Evolutionary conservation across 139 green algal species (phyloP).

Genomic region (Yamagishiella unicocca): DNA sequence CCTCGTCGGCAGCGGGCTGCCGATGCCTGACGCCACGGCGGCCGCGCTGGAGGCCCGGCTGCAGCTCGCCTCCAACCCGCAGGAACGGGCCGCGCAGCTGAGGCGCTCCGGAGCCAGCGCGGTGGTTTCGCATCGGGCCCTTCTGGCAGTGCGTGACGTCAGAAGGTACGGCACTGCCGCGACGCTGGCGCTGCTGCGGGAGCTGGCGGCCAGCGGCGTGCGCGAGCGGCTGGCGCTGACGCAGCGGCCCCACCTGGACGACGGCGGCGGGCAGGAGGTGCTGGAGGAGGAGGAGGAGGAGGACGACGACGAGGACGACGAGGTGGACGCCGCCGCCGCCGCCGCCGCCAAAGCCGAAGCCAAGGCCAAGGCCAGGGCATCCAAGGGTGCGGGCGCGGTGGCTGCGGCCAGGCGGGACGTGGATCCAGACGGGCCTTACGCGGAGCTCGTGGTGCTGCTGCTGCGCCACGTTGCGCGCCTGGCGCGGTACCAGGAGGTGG

Average conservation of each 20-base stretch:
- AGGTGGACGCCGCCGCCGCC: neutral
- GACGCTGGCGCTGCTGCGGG: neutral
- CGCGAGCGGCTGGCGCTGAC: neutral
- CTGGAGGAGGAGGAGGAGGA: neutral
- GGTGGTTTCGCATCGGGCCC: neutral
- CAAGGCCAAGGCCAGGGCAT: no score
- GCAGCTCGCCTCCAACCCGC: no score
- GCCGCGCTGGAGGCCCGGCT: neutral
- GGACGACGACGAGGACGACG: neutral
- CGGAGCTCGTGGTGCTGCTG: neutral
- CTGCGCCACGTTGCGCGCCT: neutral
- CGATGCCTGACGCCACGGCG: neutral
- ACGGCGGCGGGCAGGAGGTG: neutral
- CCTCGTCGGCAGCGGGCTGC: neutral
- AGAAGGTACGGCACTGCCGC: neutral
- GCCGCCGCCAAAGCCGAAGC: neutral
- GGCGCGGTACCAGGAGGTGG: neutral
- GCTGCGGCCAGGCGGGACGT: neutral
- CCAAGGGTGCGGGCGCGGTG: no score
- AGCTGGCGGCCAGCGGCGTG: neutral
- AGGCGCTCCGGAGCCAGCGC: neutral
- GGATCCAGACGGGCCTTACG: neutral
- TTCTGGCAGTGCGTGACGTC: neutral
- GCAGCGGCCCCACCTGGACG: neutral
- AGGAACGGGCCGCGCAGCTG: neutral